Base-by-base conservation (phyloP, 2,329 filamentous ascomycete species). In the Colletotrichum cereale region DNA sequence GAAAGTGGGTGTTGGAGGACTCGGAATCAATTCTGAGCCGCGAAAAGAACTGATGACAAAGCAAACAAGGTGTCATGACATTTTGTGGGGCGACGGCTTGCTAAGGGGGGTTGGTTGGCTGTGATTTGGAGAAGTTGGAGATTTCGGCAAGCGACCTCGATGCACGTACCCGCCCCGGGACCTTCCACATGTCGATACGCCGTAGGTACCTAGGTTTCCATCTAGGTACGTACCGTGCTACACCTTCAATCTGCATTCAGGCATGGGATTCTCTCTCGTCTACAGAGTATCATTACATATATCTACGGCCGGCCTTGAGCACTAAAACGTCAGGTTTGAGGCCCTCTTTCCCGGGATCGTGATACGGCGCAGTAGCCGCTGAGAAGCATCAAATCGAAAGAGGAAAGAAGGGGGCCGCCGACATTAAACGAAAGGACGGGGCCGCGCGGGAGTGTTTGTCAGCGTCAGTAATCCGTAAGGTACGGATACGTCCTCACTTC, bases 31-130 rank as follows among this genome's bases (percentile, higher is more conserved):
- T 53, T 24, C 48, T 26, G 48, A 66, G 53, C 40, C 31, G 31
- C 7, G 5, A 44, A 36, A 50, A 50, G 18, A 29, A 8, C 2
- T 66, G 67, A 61, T 66, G 67, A 70, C 67, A 66, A 70, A 70
- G 67, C 67, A 65, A n/a, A n/a, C 73, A 48, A 76, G 76, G 63
- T 62, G 71, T 67, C 72, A 74, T 50, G 57, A 12, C 8, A 0
- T 29, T 34, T n/a, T 36, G n/a, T 38, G 48, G 48, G 26, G 47
- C 12, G 31, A 34, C 31, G 4, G 8, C 31, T 34, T 2, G 48
- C 6, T 31, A 24, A 21, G 36, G 14, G 38, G 40, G 2, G 14
- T 5, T 29, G 24, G 38, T n/a, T n/a, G n/a, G 31, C 31, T n/a
- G 7, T 18, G 18, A 44, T 24, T 62, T 50, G 58, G 58, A 62